Evolutionary conservation across 345 rosid species (phyloP).

Genomic region (Geranium brycei): DNA sequence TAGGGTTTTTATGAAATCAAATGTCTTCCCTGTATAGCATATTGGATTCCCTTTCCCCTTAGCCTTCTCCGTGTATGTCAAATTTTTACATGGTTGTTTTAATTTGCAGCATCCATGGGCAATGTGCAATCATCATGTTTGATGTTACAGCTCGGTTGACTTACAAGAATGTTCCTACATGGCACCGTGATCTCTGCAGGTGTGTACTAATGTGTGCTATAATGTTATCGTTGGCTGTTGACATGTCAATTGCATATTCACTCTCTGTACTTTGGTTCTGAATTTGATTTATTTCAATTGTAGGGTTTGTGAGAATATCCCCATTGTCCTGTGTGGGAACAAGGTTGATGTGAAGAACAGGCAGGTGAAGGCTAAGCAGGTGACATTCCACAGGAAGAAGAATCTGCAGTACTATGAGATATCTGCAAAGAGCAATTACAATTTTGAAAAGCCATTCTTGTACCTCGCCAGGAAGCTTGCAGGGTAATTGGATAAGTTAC

Average conservation of each 20-base stretch:
- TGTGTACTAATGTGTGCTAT: constrained; percentile 7
- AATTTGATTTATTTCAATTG: neutral
- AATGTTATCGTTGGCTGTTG: too few species aligned
- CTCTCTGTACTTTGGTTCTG: neutral
- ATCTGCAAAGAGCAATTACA: constrained; percentile 90
- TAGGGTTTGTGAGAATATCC: constrained; percentile 86
- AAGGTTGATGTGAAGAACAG: constrained; percentile 92
- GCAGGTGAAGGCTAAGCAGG: constrained; percentile 91
- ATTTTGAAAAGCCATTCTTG: constrained; percentile 84
- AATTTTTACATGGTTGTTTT: neutral
- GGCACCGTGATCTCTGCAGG: constrained; percentile 98
- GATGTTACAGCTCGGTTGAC: constrained; percentile 94
- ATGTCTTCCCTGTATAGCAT: too few species aligned
- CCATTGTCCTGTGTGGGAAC: constrained; percentile 87
- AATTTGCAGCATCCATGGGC: constrained; percentile 82
- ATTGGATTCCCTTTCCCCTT: neutral
- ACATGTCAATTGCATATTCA: neutral
- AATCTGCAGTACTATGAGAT: constrained; percentile 85
- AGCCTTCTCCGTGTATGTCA: neutral
- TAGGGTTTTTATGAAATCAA: too few species aligned
- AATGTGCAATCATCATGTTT: constrained; percentile 94
- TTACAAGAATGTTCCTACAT: constrained; percentile 96
- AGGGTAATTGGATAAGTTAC: constrained; percentile 22
- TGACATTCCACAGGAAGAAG: constrained; percentile 90
- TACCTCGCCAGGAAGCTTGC: constrained; percentile 85